Evolutionary conservation across 2,329 filamentous ascomycete genomes (phyloP).

Genomic region (Colletotrichum sp.): DNA sequence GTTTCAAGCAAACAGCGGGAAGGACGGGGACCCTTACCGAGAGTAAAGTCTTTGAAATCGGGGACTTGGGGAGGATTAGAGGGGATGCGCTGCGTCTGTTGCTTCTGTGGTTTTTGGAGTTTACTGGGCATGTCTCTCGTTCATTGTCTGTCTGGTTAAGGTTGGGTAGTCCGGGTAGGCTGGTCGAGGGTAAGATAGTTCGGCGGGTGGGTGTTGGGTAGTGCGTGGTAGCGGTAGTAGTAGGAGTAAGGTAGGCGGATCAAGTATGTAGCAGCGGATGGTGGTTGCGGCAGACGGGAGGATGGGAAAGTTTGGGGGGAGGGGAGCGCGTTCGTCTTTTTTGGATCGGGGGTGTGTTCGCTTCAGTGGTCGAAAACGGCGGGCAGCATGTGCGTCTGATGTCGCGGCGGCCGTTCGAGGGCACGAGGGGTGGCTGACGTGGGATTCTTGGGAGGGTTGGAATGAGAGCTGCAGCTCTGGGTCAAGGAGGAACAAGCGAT

Average conservation of each 20-base stretch:
- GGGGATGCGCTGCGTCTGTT: constrained; percentile 29
- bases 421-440: constrained; percentile 2
- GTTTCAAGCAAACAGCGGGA: constrained; percentile 4
- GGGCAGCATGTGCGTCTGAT: constrained; percentile 3
- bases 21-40: constrained; percentile 20
- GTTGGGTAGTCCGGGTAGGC: background rate
- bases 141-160: background rate
- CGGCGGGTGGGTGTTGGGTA: background rate
- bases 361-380: constrained; percentile 6
- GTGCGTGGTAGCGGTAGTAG: background rate
- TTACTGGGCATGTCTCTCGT: constrained; percentile 34
- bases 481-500: background rate
- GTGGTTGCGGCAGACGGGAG: background rate
- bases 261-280: background rate
- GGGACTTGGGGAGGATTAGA: constrained; percentile 6
- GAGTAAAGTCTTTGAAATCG: constrained; percentile 32
- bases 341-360: background rate
- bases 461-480: background rate
- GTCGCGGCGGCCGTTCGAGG: background rate
- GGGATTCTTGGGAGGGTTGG: background rate
- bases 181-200: background rate
- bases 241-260: background rate
- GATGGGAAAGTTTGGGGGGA: background rate
- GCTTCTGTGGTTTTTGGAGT: constrained; percentile 27
- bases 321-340: constrained; percentile 5